Evolutionary conservation across 2,329 filamentous ascomycete species (phyloP).

Genomic region (Claviceps pazoutovae): DNA sequence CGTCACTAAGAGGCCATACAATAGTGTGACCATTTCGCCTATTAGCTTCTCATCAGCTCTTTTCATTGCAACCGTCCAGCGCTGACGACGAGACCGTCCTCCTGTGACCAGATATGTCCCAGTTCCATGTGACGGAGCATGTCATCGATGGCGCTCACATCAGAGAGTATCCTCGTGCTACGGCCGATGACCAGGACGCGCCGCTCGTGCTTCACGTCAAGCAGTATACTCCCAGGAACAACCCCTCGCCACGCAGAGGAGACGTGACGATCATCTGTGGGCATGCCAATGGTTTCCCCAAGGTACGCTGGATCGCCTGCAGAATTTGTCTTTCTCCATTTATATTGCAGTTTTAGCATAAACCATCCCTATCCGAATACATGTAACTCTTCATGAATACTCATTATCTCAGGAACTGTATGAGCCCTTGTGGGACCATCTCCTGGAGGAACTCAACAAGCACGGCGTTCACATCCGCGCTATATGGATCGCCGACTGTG

Average conservation of each 20-base stretch:
- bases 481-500: slow-evolving; percentile 86
- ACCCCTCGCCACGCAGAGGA: slow-evolving; percentile 51
- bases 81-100: too few species aligned
- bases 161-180: slow-evolving; percentile 65
- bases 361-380: not conserved
- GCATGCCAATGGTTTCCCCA: slow-evolving; percentile 87
- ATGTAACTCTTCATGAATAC: not conserved
- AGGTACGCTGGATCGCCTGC: slow-evolving; percentile 34
- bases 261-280: slow-evolving; percentile 76
- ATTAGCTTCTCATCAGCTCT: too few species aligned
- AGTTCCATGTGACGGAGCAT: slow-evolving; percentile 60
- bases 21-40: too few species aligned
- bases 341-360: not conserved
- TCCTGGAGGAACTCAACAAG: slow-evolving; percentile 43
- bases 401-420: slow-evolving; percentile 57
- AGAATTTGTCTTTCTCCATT: too few species aligned
- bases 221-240: slow-evolving; percentile 70
- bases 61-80: too few species aligned
- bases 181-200: slow-evolving; percentile 59
- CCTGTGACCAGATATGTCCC: slow-evolving; percentile 1
- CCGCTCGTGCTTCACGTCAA: slow-evolving; percentile 63
- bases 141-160: slow-evolving; percentile 62
- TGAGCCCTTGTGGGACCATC: slow-evolving; percentile 80
- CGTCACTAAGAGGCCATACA: too few species aligned
- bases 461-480: slow-evolving; percentile 57